A percentile compares a stretch with the other conserved stretches of the same genome.
These are phyloP conservation scores for Lupinus albus DNA, from an alignment of 306 rosid species.

Conservation along the genomic window DNA sequence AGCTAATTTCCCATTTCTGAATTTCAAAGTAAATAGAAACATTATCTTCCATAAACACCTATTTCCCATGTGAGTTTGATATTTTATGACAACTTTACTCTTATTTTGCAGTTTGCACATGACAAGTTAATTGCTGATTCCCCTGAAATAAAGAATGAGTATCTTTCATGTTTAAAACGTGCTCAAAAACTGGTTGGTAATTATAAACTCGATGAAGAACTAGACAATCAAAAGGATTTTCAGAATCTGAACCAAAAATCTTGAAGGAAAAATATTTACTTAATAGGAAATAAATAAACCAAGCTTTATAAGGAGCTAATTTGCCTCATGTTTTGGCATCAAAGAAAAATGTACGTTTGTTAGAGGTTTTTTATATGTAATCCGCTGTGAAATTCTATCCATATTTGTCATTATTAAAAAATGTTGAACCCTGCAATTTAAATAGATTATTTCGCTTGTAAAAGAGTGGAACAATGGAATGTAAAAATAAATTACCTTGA, in stretches of 20 bases:
- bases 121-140: slow-evolving; percentile 51
- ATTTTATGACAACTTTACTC: background rate
- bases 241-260: slow-evolving; percentile 50
- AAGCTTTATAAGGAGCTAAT: slow-evolving; percentile 6
- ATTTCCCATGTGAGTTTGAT: slow-evolving; percentile 4
- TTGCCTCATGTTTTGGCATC: background rate
- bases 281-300: background rate
- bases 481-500: slow-evolving; percentile 8
- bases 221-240: slow-evolving; percentile 26
- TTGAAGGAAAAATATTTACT: slow-evolving; percentile 46
- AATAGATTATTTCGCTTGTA: background rate
- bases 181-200: slow-evolving; percentile 53
- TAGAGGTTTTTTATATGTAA: background rate
- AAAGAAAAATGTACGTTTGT: background rate
- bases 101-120: slow-evolving; percentile 59
- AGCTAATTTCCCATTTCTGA: background rate
- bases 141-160: slow-evolving; percentile 66
- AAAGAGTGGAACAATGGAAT: background rate
- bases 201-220: slow-evolving; percentile 18
- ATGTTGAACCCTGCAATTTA: background rate
- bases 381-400: background rate
- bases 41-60: background rate
- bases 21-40: background rate
- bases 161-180: slow-evolving; percentile 70
- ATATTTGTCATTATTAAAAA: background rate